Evolutionary conservation across 2,329 filamentous ascomycete species (phyloP).

Genomic region (Colletotrichum sp.): DNA sequence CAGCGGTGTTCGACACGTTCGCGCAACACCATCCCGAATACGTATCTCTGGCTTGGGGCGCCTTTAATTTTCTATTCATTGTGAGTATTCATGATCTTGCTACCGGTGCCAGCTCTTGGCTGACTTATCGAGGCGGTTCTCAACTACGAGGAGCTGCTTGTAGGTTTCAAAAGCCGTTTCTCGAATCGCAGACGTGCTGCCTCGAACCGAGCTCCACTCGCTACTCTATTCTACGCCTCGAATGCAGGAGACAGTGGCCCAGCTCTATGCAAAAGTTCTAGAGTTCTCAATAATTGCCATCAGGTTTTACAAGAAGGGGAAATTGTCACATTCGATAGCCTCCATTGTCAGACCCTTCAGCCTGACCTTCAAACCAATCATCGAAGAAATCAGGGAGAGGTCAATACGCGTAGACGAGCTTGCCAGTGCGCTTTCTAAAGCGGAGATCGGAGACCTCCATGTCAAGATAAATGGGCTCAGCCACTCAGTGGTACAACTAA

Average conservation of each 20-base stretch:
- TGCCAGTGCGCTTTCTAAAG: neutral
- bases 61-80: neutral
- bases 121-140: neutral
- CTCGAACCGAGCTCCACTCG: neutral
- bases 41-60: neutral
- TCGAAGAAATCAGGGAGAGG: neutral
- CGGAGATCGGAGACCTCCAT: neutral
- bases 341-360: neutral
- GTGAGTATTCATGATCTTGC: accelerated
- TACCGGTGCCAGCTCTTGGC: accelerated
- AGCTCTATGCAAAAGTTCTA: neutral
- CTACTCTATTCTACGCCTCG: neutral
- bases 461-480: accelerated
- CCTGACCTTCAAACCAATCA: neutral
- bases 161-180: neutral
- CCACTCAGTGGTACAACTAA: accelerated
- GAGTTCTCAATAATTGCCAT: neutral
- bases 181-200: neutral
- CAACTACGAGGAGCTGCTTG: neutral
- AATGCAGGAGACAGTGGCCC: neutral
- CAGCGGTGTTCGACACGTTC: neutral
- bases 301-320: neutral
- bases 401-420: neutral
- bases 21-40: neutral
- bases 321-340: neutral